Evolutionary conservation across 495 filamentous ascomycete genomes (phyloP), one percentile per base, ranked within the genome.

Genomic region (Daldinia caldariorum): DNA sequence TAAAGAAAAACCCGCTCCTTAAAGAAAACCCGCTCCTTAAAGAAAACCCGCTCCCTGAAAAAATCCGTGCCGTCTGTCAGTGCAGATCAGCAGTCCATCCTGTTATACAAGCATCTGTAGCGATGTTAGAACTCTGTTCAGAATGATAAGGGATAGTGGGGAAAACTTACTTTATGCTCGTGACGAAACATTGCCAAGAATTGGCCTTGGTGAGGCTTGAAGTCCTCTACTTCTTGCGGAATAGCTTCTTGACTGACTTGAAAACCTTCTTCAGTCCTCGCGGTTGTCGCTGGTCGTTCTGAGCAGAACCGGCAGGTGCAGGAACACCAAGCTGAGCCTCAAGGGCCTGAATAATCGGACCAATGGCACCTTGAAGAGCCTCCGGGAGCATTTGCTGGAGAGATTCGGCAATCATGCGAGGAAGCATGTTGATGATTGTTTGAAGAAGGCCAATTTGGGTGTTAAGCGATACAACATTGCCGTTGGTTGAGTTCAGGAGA

Each of bases 401-500:
- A 0, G 60, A 4, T 7, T 67, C 50, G 0, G 39, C 1, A 18
- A 69, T 72, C 73, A 75, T 70, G 0, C 60, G 67, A 9, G 75
- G 75, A 12, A 77, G 20, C 62, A 75, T 69, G 34, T 70, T 77
- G 53, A 77, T 54, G 1, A 77, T 60, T 0, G 70, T 71, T 55
- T 77, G 75, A 6, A 77, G 69, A 3, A 60, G 43, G 2, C 18
- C 32, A 16, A 77, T 7, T 16, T 70, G 73, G 14, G 72, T 67
- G 5, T 14, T 73, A 9, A 77, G 26, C 6, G 59, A 4, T 1
- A 57, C 45, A 10, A 77, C 49, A 32, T 77, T 77, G 55, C 72
- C 70, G 29, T 77, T 77, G 4, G 75, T 77, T 1, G 75, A 77
- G 47, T 71, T 71, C 22, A 77, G 13, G 16, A 77, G 75, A 4